phyloP scores from a whole-genome alignment of 495 filamentous ascomycete genomes.

The Daldinia childiae region DNA sequence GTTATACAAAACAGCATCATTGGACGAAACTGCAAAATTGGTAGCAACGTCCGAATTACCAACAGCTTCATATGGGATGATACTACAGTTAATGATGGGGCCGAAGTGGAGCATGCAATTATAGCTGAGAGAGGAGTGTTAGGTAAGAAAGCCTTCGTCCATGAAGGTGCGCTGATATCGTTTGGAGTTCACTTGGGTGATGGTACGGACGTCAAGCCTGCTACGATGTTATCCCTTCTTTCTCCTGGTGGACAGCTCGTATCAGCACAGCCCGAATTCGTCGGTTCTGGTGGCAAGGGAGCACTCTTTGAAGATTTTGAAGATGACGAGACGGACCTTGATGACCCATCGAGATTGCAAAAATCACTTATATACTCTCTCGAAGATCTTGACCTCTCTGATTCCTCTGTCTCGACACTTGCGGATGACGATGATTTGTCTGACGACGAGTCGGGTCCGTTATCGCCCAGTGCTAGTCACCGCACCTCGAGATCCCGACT shows the following conservation, averaged over 20 bases:
- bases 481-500: conserved; percentile 53
- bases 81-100: conserved; percentile 75
- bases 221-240: conserved; percentile 52
- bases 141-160: conserved; percentile 73
- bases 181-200: conserved; percentile 77
- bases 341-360: conserved; percentile 51
- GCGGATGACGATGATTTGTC: conserved; percentile 54
- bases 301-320: conserved; percentile 59
- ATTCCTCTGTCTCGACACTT: conserved; percentile 77
- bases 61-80: conserved; percentile 93
- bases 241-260: conserved; percentile 51
- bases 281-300: conserved; percentile 66
- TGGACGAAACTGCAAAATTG: conserved; percentile 84
- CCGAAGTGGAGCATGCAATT: conserved; percentile 75
- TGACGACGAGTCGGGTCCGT: conserved; percentile 51
- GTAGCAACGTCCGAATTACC: conserved; percentile 79
- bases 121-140: conserved; percentile 75
- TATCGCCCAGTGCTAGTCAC: conserved; percentile 36
- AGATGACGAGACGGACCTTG: conserved; percentile 57
- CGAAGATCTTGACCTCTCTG: conserved; percentile 72
- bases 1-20: conserved; percentile 77
- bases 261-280: conserved; percentile 62
- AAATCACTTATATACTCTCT: conserved; percentile 72
- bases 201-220: conserved; percentile 48
- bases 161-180: conserved; percentile 79